Base-by-base conservation (phyloP, 2,329 filamentous ascomycete genomes). In the Penicillium oxalicum region DNA sequence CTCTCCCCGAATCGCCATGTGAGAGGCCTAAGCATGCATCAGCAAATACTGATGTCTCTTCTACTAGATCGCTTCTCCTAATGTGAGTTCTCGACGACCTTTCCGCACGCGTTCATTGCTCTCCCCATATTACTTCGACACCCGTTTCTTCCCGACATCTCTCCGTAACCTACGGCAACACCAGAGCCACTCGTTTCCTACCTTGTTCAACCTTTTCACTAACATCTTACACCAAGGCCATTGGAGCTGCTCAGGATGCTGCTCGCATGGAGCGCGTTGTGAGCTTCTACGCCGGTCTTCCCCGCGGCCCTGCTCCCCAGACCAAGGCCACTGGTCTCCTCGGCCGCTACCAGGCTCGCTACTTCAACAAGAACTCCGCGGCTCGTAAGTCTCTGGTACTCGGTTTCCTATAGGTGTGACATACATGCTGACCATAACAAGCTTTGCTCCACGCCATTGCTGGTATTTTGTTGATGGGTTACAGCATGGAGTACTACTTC, bases 401-500 rank as follows among this genome's bases (percentile, higher is more conserved):
- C 25, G n/a, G 11, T 4, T 13, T 1, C n/a, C n/a, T 8, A 9
- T 45, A 38, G 25, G 26, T n/a, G 35, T 18, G 28, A 4, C 26
- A 8, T 38, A 52, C 13, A 50, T 49, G 33, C 49, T 55, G 35
- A 55, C 56, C 54, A 42, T 24, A 42, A 28, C 63, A 64, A 98
- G 93, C 93, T 58, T 82, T 98, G 68, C 79, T 95, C 64, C 93
- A 98, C 74, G 79, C 83, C 64, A 86, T 98, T 64, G 84, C 80
- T 62, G 78, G 82, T 69, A 76, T 98, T 55, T 76, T 95, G 59
- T 74, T 82, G 59, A 70, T 97, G 62, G 91, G 93, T 66, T 98
- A 98, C 75, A 87, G 87, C 64, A 89, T 97, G 78, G 91, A 95
- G 79, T 98, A 98, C 85, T 97, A 98, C 83, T 97, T 95, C 88